Evolutionary conservation across 106 monocot species (phyloP), one percentile per base, ranked within the genome.

Genomic region (Cymbidium sinense): DNA sequence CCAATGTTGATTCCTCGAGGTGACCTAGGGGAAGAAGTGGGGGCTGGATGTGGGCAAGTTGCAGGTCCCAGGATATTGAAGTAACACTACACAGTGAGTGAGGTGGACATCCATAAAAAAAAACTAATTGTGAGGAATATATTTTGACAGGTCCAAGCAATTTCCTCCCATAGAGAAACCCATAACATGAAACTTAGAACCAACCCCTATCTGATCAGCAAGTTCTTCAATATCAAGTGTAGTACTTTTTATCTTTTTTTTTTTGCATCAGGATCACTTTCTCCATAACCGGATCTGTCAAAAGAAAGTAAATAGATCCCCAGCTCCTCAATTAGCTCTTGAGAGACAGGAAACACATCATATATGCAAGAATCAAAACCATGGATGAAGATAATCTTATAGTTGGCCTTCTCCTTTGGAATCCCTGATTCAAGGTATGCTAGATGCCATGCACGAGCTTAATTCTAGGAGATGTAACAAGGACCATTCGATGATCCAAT

Each of bases 221-320:
- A 95, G 87, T 80, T 93, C 90, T 84, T 90, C 86, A 52, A 95
- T 86, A 87, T 95, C 95, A 11, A 89, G 72, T 25, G 90, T 85
- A 29, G 82, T 93, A 70, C 90, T n/a, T 87, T 44, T 87, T 86
- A 75, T 87, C 4, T n/a, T n/a, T n/a, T n/a, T 87, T 79, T 81
- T 79, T 87, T 52, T n/a, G n/a, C n/a, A n/a, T 95, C 55, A 19
- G 95, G 93, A 84, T 95, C 95, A 76, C 95, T 95, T 87, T 95
- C 95, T 77, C 95, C 95, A 78, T 95, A 95, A n/a, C 95, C 95
- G 55, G 95, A 54, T 76, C 95, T 86, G 74, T 95, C 95, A 76
- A 93, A 95, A 37, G 88, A 83, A 4, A 95, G 18, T 47, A 91
- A 33, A 70, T 82, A 95, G 47, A 95, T 80, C 15, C 87, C 90